Evolutionary conservation across 116 monocot genomes (phyloP), one percentile per base, ranked within the genome.

Genomic region (Papilionanthe hybrid): DNA sequence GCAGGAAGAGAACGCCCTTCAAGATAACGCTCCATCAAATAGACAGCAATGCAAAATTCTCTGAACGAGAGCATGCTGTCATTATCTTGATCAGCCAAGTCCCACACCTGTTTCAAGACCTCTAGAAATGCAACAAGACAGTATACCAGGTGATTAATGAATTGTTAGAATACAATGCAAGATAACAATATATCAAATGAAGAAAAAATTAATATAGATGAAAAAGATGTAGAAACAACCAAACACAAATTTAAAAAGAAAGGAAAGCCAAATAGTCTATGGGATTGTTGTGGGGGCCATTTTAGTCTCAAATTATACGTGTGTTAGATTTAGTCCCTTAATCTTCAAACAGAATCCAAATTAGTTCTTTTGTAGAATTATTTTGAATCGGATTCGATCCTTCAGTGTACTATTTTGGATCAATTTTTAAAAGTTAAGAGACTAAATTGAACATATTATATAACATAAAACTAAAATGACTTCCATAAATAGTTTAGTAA

Each of bases 101-200:
- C 98, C 98, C 98, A 99, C 74, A 99, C 98, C 86, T 94, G 90
- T 87, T 91, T 99, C 78, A 99, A 85, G 67, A 95, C 81, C 85
- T 99, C 98, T 99, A 86, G n/a, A 56, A 65, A 23, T 29, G 78
- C 72, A 83, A 78, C 43, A 58, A 56, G 76, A 75, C 28, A 85
- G 22, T 73, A 22, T 19, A n/a, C 42, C 42, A n/a, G 9, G 42
- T 20, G 44, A 73, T 69, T 37, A 44, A 71, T 71, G 71, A 41
- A 29, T 71, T 65, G 23, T 28, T 9, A 65, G 65, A 65, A 5
- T 11, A 22, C 3, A 10, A 69, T 69, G 18, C 30, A 25, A 69
- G 15, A 1, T 29, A 69, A 69, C 32, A 69, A 37, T 32, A 69
- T 69, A 32, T 32, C 29, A 69, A 69, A 22, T 63, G 22, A 8